Evolutionary conservation across 2,329 filamentous ascomycete species (phyloP).

Genomic region (Paecilomyces sp.): DNA sequence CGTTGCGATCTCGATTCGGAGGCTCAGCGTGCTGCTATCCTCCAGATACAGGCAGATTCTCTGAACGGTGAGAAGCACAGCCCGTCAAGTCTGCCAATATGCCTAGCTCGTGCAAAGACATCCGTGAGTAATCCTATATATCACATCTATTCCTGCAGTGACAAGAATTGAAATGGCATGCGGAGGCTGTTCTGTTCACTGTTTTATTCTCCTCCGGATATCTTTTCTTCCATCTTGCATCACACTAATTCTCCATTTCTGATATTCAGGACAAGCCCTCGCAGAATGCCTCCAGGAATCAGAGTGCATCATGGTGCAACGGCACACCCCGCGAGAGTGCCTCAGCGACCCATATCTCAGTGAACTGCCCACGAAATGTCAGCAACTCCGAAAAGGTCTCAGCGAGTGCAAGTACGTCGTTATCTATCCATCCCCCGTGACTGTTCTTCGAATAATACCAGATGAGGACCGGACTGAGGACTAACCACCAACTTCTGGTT

Average conservation of each 20-base stretch:
- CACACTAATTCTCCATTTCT: conserved; percentile 11
- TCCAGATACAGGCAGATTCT: background rate
- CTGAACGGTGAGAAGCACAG: background rate
- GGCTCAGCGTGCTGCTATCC: background rate
- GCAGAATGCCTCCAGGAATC: conserved; percentile 93
- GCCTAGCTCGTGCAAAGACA: conserved; percentile 95
- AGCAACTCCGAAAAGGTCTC: conserved; percentile 87
- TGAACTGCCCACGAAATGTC: conserved; percentile 77
- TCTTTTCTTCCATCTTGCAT: background rate
- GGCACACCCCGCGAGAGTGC: conserved; percentile 80
- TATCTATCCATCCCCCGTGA: background rate
- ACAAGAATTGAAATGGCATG: background rate
- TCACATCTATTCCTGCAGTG: conserved; percentile 2
- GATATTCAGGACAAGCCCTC: conserved; percentile 68
- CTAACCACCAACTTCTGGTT: background rate
- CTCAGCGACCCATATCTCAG: conserved; percentile 74
- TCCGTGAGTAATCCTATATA: conserved; percentile 56
- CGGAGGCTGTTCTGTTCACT: background rate
- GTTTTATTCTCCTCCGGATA: background rate
- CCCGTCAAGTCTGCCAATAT: conserved; percentile 49
- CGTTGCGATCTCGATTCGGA: background rate
- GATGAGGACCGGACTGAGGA: background rate
- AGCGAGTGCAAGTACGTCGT: conserved; percentile 71
- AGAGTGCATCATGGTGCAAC: conserved; percentile 91
- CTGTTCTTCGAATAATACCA: background rate